These are phyloP conservation scores for Chrysophaeum taylorii DNA, from an alignment of 352 stramenopile genomes.

Conservation along the genomic window DNA sequence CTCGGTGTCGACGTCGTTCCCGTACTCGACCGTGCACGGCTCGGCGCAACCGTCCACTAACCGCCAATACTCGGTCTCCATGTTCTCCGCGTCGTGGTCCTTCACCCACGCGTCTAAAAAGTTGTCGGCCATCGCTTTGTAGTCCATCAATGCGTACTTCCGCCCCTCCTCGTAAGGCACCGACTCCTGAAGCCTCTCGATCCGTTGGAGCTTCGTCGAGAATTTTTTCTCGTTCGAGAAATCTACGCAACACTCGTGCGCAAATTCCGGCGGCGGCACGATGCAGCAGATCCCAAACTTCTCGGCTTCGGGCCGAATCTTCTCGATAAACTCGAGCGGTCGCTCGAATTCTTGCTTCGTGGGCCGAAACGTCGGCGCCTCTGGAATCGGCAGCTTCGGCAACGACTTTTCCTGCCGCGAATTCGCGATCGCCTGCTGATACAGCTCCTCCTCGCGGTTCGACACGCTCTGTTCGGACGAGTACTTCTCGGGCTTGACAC, in stretches of 20 bases:
- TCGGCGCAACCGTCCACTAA: conserved; percentile 53
- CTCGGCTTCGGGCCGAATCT: conserved; percentile 64
- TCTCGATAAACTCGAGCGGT: neutral
- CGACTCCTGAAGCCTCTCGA: conserved; percentile 68
- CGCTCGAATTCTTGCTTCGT: neutral
- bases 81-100: conserved; percentile 32
- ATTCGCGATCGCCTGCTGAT: neutral
- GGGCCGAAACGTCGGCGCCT: neutral
- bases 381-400: neutral
- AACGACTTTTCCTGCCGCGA: neutral
- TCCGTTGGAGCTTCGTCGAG: conserved; percentile 83
- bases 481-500: no score
- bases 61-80: conserved; percentile 69
- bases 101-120: conserved; percentile 53
- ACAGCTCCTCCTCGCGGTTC: conserved; percentile 1
- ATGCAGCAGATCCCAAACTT: conserved; percentile 96
- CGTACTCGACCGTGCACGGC: conserved; percentile 31
- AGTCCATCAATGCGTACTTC: conserved; percentile 60
- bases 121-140: conserved; percentile 57
- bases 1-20: conserved; percentile 64
- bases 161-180: conserved; percentile 62
- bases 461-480: no score
- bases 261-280: conserved; percentile 85
- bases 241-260: conserved; percentile 52
- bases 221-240: conserved; percentile 74